Percentiles rank a stretch among this genome's conserved stretches.
Conservation (phyloP, 371 early-diverging fungal species). For the Rhizopus arrhizus region DNA sequence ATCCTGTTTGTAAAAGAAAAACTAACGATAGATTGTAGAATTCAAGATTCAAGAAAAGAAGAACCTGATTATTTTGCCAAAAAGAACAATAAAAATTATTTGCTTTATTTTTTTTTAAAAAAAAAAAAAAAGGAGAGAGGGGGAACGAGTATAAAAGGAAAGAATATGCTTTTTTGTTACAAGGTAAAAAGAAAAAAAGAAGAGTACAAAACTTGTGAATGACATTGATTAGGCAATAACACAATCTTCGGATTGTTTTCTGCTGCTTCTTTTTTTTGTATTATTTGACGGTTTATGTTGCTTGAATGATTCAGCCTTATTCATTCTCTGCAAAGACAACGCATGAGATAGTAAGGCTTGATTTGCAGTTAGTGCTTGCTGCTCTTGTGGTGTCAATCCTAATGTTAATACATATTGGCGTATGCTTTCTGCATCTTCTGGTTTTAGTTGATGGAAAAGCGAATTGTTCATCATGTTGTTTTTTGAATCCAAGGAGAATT, state of each 20-base stretch:
- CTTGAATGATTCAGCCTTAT: slow-evolving; percentile 14
- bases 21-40: neutral
- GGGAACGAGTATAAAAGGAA: neutral
- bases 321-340: slow-evolving; percentile 31
- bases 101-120: neutral
- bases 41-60: neutral
- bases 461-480: neutral
- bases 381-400: slow-evolving; percentile 47
- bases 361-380: slow-evolving; percentile 40
- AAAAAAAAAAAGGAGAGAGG: neutral
- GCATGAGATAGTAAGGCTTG: slow-evolving; percentile 46
- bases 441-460: slow-evolving; percentile 16
- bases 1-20: neutral
- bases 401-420: slow-evolving; percentile 38
- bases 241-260: slow-evolving; percentile 32
- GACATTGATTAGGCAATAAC: slow-evolving; percentile 18
- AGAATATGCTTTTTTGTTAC: neutral
- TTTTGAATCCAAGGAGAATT: neutral
- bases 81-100: too few species aligned
- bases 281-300: slow-evolving; percentile 22
- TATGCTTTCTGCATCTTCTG: slow-evolving; percentile 40
- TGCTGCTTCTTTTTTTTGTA: slow-evolving; percentile 8
- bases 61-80: neutral
- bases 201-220: neutral
- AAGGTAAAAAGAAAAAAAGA: neutral